phyloP scores from a whole-genome alignment of 164 flowering plant species.

The Vitis labrusca region DNA sequence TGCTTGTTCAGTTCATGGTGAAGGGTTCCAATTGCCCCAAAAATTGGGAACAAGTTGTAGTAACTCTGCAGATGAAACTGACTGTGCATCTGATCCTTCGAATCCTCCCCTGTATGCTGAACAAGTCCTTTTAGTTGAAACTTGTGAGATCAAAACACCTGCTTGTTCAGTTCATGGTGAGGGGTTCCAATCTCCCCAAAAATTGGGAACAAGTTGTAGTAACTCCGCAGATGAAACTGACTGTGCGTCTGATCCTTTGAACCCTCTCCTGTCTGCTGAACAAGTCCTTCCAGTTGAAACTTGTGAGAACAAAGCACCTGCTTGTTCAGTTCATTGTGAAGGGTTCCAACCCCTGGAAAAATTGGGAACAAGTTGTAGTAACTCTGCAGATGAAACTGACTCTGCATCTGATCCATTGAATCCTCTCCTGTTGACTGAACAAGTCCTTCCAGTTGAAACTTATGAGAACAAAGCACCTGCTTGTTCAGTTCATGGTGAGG shows the following conservation, averaged over 20 bases:
- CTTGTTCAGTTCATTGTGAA: not conserved
- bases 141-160: no score
- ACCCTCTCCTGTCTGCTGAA: no score
- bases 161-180: not conserved
- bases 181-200: not conserved
- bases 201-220: not conserved
- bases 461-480: no score
- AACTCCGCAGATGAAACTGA: constrained; percentile 4
- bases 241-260: constrained; percentile 1
- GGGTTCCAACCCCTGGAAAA: not conserved
- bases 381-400: constrained; percentile 2
- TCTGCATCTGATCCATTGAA: constrained; percentile 2
- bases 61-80: constrained; percentile 4
- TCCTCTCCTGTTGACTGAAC: no score
- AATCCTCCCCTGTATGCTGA: no score
- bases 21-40: not conserved
- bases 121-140: no score
- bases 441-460: no score
- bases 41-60: not conserved
- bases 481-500: not conserved
- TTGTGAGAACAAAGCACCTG: no score
- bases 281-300: no score
- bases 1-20: not conserved
- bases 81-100: constrained; percentile 3
- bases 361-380: not conserved